Conservation (phyloP, 164 flowering plant genomes). For the Tetrastigma voinierianum region DNA sequence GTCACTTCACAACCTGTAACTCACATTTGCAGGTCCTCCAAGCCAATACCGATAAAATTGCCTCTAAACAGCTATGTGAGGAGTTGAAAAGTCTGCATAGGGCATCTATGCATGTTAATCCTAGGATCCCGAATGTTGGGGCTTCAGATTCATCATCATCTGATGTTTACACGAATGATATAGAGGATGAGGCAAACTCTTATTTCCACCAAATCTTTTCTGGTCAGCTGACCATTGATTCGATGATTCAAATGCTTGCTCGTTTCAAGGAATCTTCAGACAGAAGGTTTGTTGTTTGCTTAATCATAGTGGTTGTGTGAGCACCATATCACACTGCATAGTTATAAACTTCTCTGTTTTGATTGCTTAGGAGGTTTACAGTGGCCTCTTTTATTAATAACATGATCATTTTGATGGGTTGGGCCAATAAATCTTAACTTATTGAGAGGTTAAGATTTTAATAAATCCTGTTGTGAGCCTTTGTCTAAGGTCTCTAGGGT, state of each 20-base stretch:
- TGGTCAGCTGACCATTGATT: conserved; percentile 68
- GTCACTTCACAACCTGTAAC: neutral
- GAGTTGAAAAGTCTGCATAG: conserved; percentile 65
- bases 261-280: conserved; percentile 82
- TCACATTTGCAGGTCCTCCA: conserved; percentile 60
- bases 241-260: conserved; percentile 87
- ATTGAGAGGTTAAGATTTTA: too few species aligned
- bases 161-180: conserved; percentile 66
- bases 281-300: conserved; percentile 44
- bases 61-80: conserved; percentile 53
- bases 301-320: too few species aligned
- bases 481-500: too few species aligned
- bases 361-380: too few species aligned
- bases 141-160: conserved; percentile 52
- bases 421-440: too few species aligned
- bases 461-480: too few species aligned
- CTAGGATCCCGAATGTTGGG: conserved; percentile 55
- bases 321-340: too few species aligned
- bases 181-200: conserved; percentile 83
- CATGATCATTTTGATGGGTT: too few species aligned
- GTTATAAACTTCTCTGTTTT: too few species aligned
- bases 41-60: conserved; percentile 42
- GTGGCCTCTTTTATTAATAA: too few species aligned
- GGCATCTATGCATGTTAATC: conserved; percentile 34
- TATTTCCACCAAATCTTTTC: conserved; percentile 86